Evolutionary conservation across 805 yeast genomes (phyloP), one percentile per base, ranked within the genome.

Genomic region (Saccharomycodes ludwigii): DNA sequence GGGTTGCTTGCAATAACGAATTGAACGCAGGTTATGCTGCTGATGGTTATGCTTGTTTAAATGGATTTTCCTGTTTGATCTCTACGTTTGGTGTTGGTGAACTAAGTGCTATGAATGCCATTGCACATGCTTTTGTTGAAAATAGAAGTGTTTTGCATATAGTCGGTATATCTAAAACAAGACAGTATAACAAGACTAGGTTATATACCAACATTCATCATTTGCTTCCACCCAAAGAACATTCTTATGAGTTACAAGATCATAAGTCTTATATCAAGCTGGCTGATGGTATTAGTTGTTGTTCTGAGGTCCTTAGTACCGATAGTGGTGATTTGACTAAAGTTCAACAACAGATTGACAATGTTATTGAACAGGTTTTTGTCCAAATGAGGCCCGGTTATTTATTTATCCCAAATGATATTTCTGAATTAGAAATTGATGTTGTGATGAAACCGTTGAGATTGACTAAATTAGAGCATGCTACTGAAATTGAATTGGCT

Each of bases 81-180:
- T 57, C 63, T 3, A 84, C 95, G 4, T 81, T 65, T 54, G 95
- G 95, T 31, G 95, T 84, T 12, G 95, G 95, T 35, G 95, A 84
- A 52, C 64, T 83, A 39, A 73, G 84, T 36, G 93, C 94, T 2
- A 47, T 83, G 39, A 83, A 83, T 55, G 94, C 93, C 29, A 59
- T 82, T 33, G 65, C 84, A 20, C 94, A 94, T 30, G 71, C 94
- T 0, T 77, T 68, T 58, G 79, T 94, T 21, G 95, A 84, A 56
- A 70, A 65, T 42, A 76, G 77, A 26, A 91, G 91, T 5, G 59
- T 84, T 2, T 60, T 84, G 35, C 94, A 83, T 55, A 75, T 85
- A 41, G 94, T 85, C 12, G 95, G 95, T 24, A 59, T 31, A 50
- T 55, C 37, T 58, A 59, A 52, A 55, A 52, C 32, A 41, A 31